Evolutionary conservation across 495 filamentous ascomycete genomes (phyloP).

Genomic region (Podospora pseudoanserina): DNA sequence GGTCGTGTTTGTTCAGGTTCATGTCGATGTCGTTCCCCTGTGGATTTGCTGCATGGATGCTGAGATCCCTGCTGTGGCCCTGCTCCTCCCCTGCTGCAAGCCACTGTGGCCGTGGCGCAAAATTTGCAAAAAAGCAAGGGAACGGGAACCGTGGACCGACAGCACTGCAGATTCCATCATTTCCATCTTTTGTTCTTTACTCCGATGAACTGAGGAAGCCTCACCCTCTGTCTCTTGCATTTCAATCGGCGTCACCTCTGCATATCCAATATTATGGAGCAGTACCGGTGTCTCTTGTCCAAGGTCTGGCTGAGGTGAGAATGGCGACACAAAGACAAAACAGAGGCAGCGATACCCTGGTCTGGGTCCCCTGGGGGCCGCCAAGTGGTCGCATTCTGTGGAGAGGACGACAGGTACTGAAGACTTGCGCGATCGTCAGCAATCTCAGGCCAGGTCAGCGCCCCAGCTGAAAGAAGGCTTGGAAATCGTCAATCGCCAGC

Average conservation of each 20-base stretch:
- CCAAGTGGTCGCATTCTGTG: constrained; percentile 7
- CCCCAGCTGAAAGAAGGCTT: background rate
- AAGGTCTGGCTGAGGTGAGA: too few relatives aligned
- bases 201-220: background rate
- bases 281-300: too few relatives aligned
- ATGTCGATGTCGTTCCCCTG: constrained; percentile 9
- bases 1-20: background rate
- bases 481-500: constrained; percentile 1
- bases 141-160: background rate
- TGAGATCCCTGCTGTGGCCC: constrained; percentile 12
- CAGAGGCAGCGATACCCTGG: constrained; percentile 1
- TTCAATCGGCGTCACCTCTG: too few relatives aligned
- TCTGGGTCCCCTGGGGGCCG: background rate
- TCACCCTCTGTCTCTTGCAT: too few relatives aligned
- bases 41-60: constrained; percentile 19
- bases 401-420: constrained; percentile 6
- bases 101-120: constrained; percentile 5
- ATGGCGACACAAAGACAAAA: background rate
- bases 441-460: constrained; percentile 11
- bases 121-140: background rate
- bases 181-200: too few relatives aligned
- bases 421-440: constrained; percentile 12
- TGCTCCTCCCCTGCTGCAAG: background rate
- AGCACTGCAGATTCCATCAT: background rate
- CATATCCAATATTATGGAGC: too few relatives aligned